Evolutionary conservation across 306 rosid species (phyloP).

Genomic region (Acacia melanoxylon): DNA sequence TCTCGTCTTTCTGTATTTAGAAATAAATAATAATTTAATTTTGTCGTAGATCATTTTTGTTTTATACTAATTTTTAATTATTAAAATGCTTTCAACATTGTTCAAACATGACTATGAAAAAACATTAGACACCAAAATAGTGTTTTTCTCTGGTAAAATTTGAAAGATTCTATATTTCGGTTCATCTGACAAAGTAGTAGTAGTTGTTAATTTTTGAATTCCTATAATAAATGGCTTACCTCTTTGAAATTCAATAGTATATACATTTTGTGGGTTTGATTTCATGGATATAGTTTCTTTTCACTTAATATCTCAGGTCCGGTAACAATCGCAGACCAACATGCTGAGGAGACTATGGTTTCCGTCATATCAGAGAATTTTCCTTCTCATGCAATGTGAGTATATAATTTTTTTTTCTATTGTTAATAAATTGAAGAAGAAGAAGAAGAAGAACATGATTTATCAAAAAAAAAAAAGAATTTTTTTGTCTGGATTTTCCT

Average conservation of each 20-base stretch:
- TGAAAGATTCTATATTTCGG: neutral
- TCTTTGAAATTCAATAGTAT: neutral
- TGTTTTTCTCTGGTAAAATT: neutral
- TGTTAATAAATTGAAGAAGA: neutral
- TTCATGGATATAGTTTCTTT: neutral
- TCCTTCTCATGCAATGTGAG: slow-evolving; percentile 70
- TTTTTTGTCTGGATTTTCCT: slow-evolving; percentile 11
- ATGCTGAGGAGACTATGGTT: slow-evolving; percentile 68
- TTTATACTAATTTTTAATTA: neutral
- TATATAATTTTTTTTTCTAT: neutral
- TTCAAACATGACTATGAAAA: neutral
- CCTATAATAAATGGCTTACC: neutral
- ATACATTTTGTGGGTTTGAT: neutral
- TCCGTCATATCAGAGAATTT: slow-evolving; percentile 47
- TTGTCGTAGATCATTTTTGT: neutral
- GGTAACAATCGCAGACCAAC: slow-evolving; percentile 67
- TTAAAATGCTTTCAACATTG: neutral
- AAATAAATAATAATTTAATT: neutral
- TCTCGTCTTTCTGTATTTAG: neutral
- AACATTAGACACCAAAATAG: neutral
- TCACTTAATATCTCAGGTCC: slow-evolving; percentile 61
- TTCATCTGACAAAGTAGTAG: neutral
- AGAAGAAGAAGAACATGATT: neutral
- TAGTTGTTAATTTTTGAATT: too few species aligned
- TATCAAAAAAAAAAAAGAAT: neutral